phyloP scores from a whole-genome alignment of 2,329 filamentous ascomycete species.

The Phoma sp. region DNA sequence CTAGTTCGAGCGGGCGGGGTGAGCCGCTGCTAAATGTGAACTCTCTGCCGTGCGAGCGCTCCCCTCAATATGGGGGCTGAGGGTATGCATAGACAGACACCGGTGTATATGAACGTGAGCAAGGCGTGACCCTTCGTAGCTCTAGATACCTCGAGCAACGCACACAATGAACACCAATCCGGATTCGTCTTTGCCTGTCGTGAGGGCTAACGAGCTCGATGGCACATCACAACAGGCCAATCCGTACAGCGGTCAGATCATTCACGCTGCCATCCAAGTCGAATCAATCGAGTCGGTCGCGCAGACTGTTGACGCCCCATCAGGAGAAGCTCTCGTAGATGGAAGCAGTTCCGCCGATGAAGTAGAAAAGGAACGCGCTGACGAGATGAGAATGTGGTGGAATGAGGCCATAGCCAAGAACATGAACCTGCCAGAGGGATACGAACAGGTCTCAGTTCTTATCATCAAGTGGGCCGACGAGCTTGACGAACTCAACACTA shows the following conservation, averaged over 20 bases:
- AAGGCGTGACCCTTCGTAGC: conserved; percentile 23
- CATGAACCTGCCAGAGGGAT: conserved; percentile 41
- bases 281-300: conserved; percentile 26
- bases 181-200: conserved; percentile 8
- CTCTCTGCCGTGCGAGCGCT: conserved; percentile 5
- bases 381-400: conserved; percentile 44
- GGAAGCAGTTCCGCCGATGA: conserved; percentile 21
- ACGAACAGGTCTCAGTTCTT: conserved; percentile 44
- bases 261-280: conserved; percentile 31
- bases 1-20: conserved; percentile 12
- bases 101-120: conserved; percentile 17
- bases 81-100: conserved; percentile 18
- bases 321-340: conserved; percentile 6
- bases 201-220: conserved; percentile 24
- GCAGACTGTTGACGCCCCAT: not conserved
- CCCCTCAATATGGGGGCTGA: conserved; percentile 36
- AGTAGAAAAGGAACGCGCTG: conserved; percentile 23
- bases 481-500: conserved; percentile 45
- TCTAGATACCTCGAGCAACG: conserved; percentile 13
- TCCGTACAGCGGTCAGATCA: conserved; percentile 25
- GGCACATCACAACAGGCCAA: conserved; percentile 23
- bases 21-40: conserved; percentile 16
- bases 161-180: conserved; percentile 21
- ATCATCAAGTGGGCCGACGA: conserved; percentile 45
- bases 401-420: conserved; percentile 38